A percentile compares a stretch with the other conserved stretches of the same genome.
phyloP scores from a whole-genome alignment of 2,329 filamentous ascomycete species.

The Penicillium sp. region DNA sequence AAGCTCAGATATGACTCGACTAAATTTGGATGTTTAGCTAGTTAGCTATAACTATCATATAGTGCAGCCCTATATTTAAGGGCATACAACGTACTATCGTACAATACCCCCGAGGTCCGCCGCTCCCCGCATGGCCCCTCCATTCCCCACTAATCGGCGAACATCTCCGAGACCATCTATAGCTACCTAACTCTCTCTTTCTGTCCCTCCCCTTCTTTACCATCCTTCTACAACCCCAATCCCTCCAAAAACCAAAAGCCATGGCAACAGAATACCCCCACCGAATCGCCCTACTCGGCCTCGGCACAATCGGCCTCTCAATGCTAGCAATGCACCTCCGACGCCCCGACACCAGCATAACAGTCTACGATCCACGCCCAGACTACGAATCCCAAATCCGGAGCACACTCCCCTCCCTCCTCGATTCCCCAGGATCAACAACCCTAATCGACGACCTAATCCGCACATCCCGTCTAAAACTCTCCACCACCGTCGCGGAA shows the following conservation, averaged over 20 bases:
- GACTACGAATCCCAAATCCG: constrained; percentile 49
- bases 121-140: not conserved
- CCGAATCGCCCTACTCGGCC: constrained; percentile 38
- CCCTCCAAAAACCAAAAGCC: not conserved
- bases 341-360: constrained; percentile 42
- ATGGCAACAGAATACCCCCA: constrained; percentile 20
- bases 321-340: constrained; percentile 56
- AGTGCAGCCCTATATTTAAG: too few species aligned
- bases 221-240: not conserved
- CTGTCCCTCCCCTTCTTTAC: not conserved
- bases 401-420: constrained; percentile 46
- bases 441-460: constrained; percentile 26
- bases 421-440: constrained; percentile 20
- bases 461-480: constrained; percentile 33
- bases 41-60: too few species aligned
- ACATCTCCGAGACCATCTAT: not conserved
- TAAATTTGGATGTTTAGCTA: too few species aligned
- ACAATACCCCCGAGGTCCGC: too few species aligned
- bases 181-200: not conserved
- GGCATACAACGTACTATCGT: not conserved
- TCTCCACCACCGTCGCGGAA: constrained; percentile 35
- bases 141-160: not conserved
- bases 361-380: constrained; percentile 53
- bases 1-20: too few species aligned
- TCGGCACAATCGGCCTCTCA: constrained; percentile 55